Conservation (phyloP, 164 flowering plant genomes). For the Liriodendron chinense region DNA sequence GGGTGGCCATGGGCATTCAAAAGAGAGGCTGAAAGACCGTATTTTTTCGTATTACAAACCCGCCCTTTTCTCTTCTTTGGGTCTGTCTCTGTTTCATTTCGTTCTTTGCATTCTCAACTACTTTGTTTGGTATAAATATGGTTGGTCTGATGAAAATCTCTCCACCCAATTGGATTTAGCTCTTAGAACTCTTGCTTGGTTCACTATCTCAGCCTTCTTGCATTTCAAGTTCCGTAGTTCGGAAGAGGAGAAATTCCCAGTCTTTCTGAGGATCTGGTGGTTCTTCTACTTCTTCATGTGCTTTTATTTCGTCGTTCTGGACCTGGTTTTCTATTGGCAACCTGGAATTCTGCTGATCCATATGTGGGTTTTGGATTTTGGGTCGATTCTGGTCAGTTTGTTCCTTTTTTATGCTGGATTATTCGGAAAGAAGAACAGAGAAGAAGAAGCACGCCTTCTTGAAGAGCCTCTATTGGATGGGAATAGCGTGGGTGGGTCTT, state of each 20-base stretch:
- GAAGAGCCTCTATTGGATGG: constrained; percentile 30
- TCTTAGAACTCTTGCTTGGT: constrained; percentile 29
- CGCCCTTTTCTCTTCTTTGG: constrained; percentile 36
- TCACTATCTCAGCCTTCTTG: constrained; percentile 27
- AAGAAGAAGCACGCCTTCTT: constrained; percentile 9
- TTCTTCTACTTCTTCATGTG: constrained; percentile 21
- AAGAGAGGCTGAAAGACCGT: constrained; percentile 18
- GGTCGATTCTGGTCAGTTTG: constrained; percentile 12
- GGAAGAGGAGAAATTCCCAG: constrained; percentile 13
- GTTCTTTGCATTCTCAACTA: constrained; percentile 23
- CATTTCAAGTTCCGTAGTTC: constrained; percentile 18
- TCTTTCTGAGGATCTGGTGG: constrained; percentile 36
- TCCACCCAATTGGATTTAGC: constrained; percentile 23
- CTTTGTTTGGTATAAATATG: constrained; percentile 28
- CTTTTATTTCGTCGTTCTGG: constrained; percentile 19
- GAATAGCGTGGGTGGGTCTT: constrained; percentile 2
- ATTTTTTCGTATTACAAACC: constrained; percentile 27
- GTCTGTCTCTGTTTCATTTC: constrained; percentile 45
- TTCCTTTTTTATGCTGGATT: constrained; percentile 22
- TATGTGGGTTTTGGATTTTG: constrained; percentile 24
- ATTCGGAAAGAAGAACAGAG: constrained; percentile 12
- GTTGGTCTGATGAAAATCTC: constrained; percentile 28
- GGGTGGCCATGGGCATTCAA: constrained; percentile 17
- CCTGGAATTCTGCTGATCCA: constrained; percentile 11
- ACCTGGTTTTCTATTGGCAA: constrained; percentile 14